A percentile compares a stretch with the other conserved stretches of the same genome.
Conservation (phyloP, 768 basidiomycete species). For the Galerina marginata region DNA sequence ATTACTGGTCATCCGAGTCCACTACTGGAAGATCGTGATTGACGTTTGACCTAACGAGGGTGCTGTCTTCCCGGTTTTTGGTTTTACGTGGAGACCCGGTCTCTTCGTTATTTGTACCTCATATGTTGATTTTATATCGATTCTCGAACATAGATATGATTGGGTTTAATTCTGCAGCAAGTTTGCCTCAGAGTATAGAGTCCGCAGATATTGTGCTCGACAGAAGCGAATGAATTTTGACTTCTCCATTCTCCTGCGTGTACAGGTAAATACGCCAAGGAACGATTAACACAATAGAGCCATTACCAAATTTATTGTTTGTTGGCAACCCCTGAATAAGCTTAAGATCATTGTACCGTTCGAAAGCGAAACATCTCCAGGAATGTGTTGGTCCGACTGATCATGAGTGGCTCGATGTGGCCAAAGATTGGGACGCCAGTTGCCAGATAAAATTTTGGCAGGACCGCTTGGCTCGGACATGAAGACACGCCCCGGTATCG, state of each 20-base stretch:
- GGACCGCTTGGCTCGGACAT: too few species aligned
- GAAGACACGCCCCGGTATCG: too few species aligned
- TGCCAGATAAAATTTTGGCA: too few species aligned
- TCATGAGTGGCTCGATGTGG: slow-evolving; percentile 30
- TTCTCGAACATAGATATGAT: slow-evolving; percentile 4
- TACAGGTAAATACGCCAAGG: too few species aligned
- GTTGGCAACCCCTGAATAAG: slow-evolving; percentile 29
- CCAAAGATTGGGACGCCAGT: too few species aligned
- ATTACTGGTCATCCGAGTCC: not conserved
- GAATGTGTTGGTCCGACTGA: slow-evolving; percentile 41
- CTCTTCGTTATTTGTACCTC: too few species aligned
- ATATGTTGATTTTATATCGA: not conserved
- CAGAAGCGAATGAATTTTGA: slow-evolving; percentile 33
- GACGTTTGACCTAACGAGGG: not conserved
- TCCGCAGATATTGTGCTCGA: slow-evolving; percentile 27
- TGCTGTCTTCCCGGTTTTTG: not conserved
- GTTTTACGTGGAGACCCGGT: too few species aligned
- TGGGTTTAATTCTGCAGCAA: not conserved
- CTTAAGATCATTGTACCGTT: slow-evolving; percentile 33
- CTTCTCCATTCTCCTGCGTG: slow-evolving; percentile 34
- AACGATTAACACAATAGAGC: too few species aligned
- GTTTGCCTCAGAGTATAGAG: not conserved
- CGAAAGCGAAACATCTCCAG: slow-evolving; percentile 43
- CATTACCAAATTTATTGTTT: slow-evolving; percentile 38
- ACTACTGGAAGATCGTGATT: not conserved